Conservation (phyloP, 208 protist genomes). For the Crithidia acanthocephali region DNA sequence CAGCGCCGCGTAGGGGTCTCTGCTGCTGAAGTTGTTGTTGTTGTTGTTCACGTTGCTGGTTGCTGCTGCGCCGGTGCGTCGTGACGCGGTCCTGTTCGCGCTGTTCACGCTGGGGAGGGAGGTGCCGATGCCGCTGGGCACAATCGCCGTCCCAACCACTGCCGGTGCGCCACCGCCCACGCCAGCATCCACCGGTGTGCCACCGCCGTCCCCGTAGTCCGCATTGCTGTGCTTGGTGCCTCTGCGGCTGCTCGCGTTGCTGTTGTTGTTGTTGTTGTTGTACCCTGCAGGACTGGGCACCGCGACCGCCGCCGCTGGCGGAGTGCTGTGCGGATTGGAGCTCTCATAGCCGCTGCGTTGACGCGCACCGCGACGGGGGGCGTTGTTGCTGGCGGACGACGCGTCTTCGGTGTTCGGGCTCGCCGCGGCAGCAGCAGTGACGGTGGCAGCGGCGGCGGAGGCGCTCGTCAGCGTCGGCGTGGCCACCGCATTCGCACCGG, state of each 20-base stretch:
- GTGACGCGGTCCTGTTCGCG: neutral
- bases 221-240: too few species aligned
- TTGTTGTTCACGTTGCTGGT: neutral
- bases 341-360: neutral
- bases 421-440: neutral
- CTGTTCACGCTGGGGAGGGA: neutral
- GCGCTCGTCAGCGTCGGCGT: neutral
- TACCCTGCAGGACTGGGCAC: neutral
- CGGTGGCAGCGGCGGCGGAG: neutral
- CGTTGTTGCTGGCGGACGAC: conserved; percentile 5
- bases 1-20: neutral
- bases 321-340: neutral
- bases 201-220: too few species aligned
- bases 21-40: neutral
- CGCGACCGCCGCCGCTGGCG: neutral
- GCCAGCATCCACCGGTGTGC: neutral
- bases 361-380: neutral
- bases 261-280: conserved; percentile 1
- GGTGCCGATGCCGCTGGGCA: conserved; percentile 1
- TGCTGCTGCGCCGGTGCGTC: neutral
- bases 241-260: too few species aligned
- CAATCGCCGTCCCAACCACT: conserved; percentile 8
- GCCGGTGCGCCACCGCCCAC: neutral
- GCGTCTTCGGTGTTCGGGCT: neutral
- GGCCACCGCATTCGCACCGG: neutral